phyloP scores from a whole-genome alignment of 108 stramenopile genomes.

The Nannochloropsis granulata region DNA sequence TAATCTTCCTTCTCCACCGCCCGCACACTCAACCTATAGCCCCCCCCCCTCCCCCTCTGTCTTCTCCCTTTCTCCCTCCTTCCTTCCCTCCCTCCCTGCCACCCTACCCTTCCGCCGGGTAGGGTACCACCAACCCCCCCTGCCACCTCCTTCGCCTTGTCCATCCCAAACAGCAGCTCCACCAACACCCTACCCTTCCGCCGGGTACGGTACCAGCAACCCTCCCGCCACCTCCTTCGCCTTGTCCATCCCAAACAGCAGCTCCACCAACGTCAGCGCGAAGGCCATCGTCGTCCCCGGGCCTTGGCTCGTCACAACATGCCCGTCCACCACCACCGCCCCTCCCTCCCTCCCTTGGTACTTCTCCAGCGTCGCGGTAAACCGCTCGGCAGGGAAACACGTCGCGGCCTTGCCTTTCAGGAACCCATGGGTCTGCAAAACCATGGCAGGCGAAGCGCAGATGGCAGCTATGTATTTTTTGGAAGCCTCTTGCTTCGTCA shows the following conservation, averaged over 20 bases:
- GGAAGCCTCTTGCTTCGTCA: neutral
- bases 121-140: neutral
- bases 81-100: neutral
- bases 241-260: neutral
- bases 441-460: constrained; percentile 41
- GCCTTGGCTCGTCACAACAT: constrained; percentile 20
- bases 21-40: neutral
- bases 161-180: neutral
- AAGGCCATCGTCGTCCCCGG: constrained; percentile 27
- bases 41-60: neutral
- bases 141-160: neutral
- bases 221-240: neutral
- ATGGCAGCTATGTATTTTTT: constrained; percentile 31
- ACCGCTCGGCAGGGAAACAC: constrained; percentile 38
- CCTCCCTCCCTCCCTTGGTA: neutral
- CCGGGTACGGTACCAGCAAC: neutral
- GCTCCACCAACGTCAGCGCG: neutral
- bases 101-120: neutral
- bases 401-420: constrained; percentile 50
- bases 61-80: neutral
- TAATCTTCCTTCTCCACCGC: no score
- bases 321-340: constrained; percentile 13
- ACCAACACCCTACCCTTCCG: neutral
- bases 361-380: neutral
- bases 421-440: constrained; percentile 32